Conservation (phyloP, 306 rosid species). For the Psophocarpus tetragonolobus region DNA sequence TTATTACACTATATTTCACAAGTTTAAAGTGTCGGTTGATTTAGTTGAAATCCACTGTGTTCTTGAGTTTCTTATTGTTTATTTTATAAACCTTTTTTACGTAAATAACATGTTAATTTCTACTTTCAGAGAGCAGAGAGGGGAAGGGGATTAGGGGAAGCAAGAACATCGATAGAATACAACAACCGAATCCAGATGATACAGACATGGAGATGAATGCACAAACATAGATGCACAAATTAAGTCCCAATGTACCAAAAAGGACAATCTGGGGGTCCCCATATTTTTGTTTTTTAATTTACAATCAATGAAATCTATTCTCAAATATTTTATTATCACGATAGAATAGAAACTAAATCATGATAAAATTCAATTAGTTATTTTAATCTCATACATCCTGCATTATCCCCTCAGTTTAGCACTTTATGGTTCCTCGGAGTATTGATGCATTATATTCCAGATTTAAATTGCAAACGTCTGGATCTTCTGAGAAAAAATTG, state of each 20-base stretch:
- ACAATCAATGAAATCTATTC: neutral
- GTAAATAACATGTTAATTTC: neutral
- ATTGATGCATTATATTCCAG: neutral
- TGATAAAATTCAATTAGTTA: neutral
- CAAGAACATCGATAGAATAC: neutral
- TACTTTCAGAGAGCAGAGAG: neutral
- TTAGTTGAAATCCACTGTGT: neutral
- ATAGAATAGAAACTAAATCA: neutral
- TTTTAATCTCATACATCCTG: neutral
- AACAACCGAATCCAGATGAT: neutral
- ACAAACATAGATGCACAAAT: neutral
- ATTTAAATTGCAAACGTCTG: neutral
- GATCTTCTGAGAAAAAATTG: neutral
- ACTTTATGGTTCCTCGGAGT: neutral
- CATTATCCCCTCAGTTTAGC: neutral
- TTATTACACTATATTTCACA: no score
- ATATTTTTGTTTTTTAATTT: neutral
- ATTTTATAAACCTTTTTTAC: neutral
- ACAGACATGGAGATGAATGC: neutral
- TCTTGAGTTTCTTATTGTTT: neutral
- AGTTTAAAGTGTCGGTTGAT: neutral
- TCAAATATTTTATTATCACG: neutral
- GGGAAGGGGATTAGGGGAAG: no score
- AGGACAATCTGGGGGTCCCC: neutral
- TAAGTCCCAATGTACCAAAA: neutral